A percentile compares a stretch with the other conserved stretches of the same genome.
phyloP scores from a whole-genome alignment of 2,329 filamentous ascomycete genomes.

The Hypoxylon sp. region DNA sequence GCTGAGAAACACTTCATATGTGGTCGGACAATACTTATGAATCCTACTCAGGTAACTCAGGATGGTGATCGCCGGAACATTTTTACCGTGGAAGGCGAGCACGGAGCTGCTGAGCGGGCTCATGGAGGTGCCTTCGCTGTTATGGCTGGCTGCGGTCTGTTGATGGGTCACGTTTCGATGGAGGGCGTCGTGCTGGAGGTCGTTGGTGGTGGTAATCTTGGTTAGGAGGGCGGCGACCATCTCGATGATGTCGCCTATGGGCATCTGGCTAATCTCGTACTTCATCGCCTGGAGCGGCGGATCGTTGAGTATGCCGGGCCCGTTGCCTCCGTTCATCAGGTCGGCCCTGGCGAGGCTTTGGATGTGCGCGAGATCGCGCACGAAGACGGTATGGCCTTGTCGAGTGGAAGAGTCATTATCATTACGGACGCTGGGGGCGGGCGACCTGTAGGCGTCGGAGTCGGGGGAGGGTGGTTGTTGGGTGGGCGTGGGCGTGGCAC shows the following conservation, averaged over 20 bases:
- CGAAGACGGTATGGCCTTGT: slow-evolving; percentile 70
- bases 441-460: slow-evolving; percentile 39
- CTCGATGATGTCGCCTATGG: slow-evolving; percentile 95
- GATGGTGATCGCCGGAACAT: slow-evolving; percentile 96
- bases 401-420: slow-evolving; percentile 50
- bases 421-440: slow-evolving; percentile 40
- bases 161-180: slow-evolving; percentile 73
- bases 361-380: slow-evolving; percentile 90
- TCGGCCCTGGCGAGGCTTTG: slow-evolving; percentile 87
- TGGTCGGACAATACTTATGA: slow-evolving; percentile 98
- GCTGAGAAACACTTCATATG: slow-evolving; percentile 96
- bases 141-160: slow-evolving; percentile 57
- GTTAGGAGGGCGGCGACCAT: slow-evolving; percentile 97
- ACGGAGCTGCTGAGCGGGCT: slow-evolving; percentile 71
- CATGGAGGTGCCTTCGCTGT: slow-evolving; percentile 63
- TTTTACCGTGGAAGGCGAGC: slow-evolving; percentile 96
- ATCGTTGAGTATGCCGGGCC: slow-evolving; percentile 59
- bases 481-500: slow-evolving; percentile 36
- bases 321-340: slow-evolving; percentile 61
- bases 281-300: slow-evolving; percentile 64
- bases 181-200: slow-evolving; percentile 89
- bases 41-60: slow-evolving; percentile 94
- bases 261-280: slow-evolving; percentile 98
- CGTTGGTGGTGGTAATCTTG: slow-evolving; percentile 97
- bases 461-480: slow-evolving; percentile 45